Evolutionary conservation across 2,329 filamentous ascomycete species (phyloP).

Genomic region (Chaetomiaceae sp.): DNA sequence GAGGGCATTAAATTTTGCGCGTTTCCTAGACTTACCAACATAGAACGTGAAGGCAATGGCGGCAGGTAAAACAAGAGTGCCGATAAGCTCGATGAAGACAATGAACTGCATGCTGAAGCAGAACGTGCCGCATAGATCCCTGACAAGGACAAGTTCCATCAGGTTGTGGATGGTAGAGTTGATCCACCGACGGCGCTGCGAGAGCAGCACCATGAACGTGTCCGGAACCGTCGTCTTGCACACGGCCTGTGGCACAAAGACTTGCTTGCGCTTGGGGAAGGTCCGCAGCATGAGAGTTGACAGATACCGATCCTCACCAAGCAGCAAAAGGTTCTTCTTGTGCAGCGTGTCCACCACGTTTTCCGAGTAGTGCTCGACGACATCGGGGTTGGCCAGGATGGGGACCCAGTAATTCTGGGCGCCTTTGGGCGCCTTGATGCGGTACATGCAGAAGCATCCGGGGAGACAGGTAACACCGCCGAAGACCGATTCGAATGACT

Average conservation of each 20-base stretch:
- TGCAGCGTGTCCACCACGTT: constrained; percentile 98
- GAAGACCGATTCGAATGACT: constrained; percentile 97
- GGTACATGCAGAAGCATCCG: constrained; percentile 99
- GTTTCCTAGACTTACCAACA: constrained; percentile 63
- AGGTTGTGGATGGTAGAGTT: constrained; percentile 98
- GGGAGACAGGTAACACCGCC: constrained; percentile 98
- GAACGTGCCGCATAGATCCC: constrained; percentile 96
- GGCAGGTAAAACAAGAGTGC: constrained; percentile 89
- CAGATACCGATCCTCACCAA: constrained; percentile 92
- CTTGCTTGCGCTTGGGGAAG: constrained; percentile 97
- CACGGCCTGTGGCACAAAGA: constrained; percentile 96
- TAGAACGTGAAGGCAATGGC: constrained; percentile 98
- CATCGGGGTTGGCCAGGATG: constrained; percentile 94
- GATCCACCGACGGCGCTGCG: constrained; percentile 96
- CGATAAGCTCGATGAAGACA: constrained; percentile 89
- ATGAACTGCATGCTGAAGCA: constrained; percentile 99
- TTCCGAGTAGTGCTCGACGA: constrained; percentile 98
- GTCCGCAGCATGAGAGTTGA: constrained; percentile 98
- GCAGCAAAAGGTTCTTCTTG: constrained; percentile 89
- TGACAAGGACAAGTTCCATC: constrained; percentile 93
- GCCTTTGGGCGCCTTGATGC: constrained; percentile 97
- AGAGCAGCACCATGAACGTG: constrained; percentile 84
- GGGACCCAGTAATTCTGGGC: constrained; percentile 99
- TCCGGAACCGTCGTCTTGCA: constrained; percentile 98
- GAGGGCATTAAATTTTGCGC: too few species aligned